These are phyloP conservation scores for Brasenia schreberi DNA, from an alignment of 164 flowering plant species.

Conservation along the genomic window DNA sequence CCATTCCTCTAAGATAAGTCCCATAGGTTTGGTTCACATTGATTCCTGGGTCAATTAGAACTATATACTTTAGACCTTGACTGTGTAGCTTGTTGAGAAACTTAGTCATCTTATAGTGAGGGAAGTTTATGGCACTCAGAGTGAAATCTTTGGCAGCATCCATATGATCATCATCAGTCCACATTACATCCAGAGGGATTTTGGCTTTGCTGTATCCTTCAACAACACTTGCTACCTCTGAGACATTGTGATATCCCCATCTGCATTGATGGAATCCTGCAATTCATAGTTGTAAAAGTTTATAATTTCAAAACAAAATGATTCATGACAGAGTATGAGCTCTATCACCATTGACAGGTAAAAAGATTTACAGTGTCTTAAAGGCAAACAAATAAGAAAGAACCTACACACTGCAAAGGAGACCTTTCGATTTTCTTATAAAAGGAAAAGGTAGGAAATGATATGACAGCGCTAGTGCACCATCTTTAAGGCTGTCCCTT, in stretches of 20 bases:
- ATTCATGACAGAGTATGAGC: too few species aligned
- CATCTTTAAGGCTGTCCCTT: too few species aligned
- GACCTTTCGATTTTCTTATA: too few species aligned
- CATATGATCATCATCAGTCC: conserved; percentile 98
- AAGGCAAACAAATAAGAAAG: too few species aligned
- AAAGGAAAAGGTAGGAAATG: too few species aligned
- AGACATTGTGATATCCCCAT: conserved; percentile 90
- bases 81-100: conserved; percentile 62
- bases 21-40: conserved; percentile 64
- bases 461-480: too few species aligned
- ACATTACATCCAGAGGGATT: conserved; percentile 91
- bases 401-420: too few species aligned
- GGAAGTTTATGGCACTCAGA: conserved; percentile 53
- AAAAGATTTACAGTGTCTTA: too few species aligned
- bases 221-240: conserved; percentile 76
- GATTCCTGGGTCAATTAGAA: conserved; percentile 86
- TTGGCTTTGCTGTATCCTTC: conserved; percentile 66
- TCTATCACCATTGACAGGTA: too few species aligned
- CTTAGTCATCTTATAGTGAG: conserved; percentile 48
- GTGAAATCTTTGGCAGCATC: conserved; percentile 91
- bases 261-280: conserved; percentile 91
- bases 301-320: too few species aligned
- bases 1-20: conserved; percentile 51
- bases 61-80: conserved; percentile 72
- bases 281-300: background rate